These are phyloP conservation scores for Colletotrichum agaves DNA, from an alignment of 2,329 filamentous ascomycete species.

Conservation along the genomic window DNA sequence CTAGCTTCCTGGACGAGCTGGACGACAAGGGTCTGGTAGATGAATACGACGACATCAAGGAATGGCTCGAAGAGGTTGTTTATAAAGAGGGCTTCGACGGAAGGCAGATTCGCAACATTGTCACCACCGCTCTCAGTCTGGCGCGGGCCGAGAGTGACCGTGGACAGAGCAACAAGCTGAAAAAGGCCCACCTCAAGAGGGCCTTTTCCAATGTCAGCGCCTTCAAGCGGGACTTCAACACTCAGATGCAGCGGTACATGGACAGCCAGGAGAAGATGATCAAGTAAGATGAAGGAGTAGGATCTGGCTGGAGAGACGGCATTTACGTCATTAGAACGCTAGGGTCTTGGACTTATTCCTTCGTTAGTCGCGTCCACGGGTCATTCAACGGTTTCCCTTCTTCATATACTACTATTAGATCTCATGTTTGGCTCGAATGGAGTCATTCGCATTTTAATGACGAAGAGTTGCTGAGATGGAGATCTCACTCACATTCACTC, in stretches of 20 bases:
- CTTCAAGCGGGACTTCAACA: neutral
- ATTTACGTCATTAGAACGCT: neutral
- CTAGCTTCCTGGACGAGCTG: conserved; percentile 19
- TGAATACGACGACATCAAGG: conserved; percentile 12
- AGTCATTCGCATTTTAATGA: too few species aligned
- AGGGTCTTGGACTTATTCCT: neutral
- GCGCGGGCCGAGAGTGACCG: neutral
- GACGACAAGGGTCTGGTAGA: conserved; percentile 14
- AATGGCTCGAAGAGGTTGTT: conserved; percentile 12
- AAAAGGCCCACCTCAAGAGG: neutral
- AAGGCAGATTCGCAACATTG: conserved; percentile 39
- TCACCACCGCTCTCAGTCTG: conserved; percentile 13
- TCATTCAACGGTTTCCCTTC: too few species aligned
- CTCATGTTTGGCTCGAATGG: too few species aligned
- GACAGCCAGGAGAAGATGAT: neutral
- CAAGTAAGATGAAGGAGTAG: neutral
- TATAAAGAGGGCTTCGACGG: conserved; percentile 33
- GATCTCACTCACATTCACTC: too few species aligned
- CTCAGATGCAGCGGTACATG: neutral
- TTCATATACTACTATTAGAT: too few species aligned
- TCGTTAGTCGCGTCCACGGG: too few species aligned
- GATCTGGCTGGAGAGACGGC: neutral
- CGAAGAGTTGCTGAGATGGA: too few species aligned
- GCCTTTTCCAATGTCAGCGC: neutral
- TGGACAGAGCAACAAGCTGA: neutral